Percentiles rank a stretch among this genome's conserved stretches.
Conservation (phyloP, 306 rosid genomes). For the Styphnolobium japonicum region DNA sequence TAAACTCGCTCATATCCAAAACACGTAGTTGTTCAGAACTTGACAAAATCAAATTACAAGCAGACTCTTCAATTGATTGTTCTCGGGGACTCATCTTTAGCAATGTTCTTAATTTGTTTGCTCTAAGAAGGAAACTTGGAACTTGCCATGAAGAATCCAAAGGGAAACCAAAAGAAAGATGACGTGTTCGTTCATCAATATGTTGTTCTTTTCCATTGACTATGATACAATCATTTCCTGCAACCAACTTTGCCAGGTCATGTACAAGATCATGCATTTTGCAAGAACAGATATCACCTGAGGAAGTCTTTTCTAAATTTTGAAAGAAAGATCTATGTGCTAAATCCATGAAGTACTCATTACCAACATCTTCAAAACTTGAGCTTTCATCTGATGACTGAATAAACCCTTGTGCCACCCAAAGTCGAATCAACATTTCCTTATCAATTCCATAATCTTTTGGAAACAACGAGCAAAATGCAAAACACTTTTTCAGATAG, state of each 20-base stretch:
- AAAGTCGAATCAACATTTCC: background rate
- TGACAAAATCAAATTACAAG: background rate
- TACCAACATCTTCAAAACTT: background rate
- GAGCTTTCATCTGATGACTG: background rate
- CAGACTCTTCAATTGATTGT: background rate
- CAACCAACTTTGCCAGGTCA: background rate
- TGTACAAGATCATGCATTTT: slow-evolving; percentile 7
- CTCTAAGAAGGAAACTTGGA: background rate
- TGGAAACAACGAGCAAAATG: slow-evolving; percentile 16
- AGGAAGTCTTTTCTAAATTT: no score
- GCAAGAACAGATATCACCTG: background rate
- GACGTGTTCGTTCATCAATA: background rate
- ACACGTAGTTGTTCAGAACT: background rate
- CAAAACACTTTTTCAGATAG: background rate
- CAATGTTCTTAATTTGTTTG: background rate
- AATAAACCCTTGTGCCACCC: slow-evolving; percentile 23
- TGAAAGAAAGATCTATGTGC: background rate
- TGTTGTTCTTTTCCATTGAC: background rate
- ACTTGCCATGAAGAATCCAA: no score
- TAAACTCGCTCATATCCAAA: background rate
- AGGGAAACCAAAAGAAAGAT: background rate
- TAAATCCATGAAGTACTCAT: background rate
- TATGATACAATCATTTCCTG: background rate
- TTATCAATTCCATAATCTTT: rapidly evolving
- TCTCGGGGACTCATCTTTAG: background rate